Conservation (phyloP, 495 filamentous ascomycete genomes). For the Penicillium pulvis region DNA sequence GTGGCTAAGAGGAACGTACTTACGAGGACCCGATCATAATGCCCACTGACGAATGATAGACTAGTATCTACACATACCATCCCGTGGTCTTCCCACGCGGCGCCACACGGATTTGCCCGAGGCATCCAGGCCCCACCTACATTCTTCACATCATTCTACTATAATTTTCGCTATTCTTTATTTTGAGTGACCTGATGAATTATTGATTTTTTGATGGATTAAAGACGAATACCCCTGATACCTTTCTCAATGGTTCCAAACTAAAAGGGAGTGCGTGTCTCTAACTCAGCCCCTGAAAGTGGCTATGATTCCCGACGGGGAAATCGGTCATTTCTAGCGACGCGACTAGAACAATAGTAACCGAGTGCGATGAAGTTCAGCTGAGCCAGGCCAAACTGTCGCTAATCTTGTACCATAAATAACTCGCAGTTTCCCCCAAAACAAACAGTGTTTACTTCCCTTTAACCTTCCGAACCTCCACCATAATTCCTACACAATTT, state of each 20-base stretch:
- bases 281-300: neutral
- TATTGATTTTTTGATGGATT: too few relatives aligned
- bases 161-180: too few relatives aligned
- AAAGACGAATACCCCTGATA: neutral
- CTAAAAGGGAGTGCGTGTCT: neutral
- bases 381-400: neutral
- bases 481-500: neutral
- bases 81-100: too few relatives aligned
- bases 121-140: too few relatives aligned
- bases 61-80: too few relatives aligned
- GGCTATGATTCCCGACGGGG: conserved; percentile 11
- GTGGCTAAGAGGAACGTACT: too few relatives aligned
- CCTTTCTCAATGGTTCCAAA: neutral
- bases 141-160: too few relatives aligned
- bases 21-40: too few relatives aligned
- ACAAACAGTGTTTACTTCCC: neutral
- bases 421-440: neutral
- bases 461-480: neutral
- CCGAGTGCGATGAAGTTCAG: neutral
- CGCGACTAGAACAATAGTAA: neutral
- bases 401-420: neutral
- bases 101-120: too few relatives aligned
- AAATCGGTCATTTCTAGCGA: conserved; percentile 12
- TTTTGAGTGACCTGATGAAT: too few relatives aligned
- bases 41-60: too few relatives aligned